phyloP scores from a whole-genome alignment of 2,329 filamentous ascomycete genomes.

The Beauveria caledonica region DNA sequence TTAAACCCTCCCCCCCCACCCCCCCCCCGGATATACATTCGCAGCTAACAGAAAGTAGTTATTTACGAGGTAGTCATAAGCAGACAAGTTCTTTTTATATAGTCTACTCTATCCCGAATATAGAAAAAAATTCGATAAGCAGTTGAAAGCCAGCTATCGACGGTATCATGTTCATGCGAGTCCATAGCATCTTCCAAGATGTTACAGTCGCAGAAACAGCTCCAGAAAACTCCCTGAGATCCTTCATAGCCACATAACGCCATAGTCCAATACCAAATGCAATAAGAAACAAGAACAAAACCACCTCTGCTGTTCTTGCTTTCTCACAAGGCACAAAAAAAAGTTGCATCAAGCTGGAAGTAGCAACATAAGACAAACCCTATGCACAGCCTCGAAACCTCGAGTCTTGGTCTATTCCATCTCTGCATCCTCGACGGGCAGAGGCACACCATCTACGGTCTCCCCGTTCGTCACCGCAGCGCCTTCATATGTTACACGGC shows the following conservation, averaged over 20 bases:
- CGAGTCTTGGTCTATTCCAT: conserved; percentile 26
- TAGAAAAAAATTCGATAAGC: not conserved
- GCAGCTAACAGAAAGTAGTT: not conserved
- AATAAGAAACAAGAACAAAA: conserved; percentile 4
- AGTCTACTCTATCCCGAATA: conserved; percentile 6
- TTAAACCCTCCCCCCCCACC: no score
- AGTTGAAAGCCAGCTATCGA: conserved; percentile 5
- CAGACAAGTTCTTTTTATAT: not conserved
- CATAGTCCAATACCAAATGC: conserved; percentile 19
- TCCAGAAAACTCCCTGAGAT: conserved; percentile 25
- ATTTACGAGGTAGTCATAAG: not conserved
- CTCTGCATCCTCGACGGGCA: conserved; percentile 34
- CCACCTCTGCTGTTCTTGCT: not conserved
- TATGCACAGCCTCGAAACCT: not conserved
- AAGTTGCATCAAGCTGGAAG: not conserved
- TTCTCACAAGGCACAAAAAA: not conserved
- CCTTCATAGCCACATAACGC: conserved; percentile 31
- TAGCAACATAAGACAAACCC: not conserved
- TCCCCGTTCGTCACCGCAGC: conserved; percentile 46
- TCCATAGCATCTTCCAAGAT: not conserved
- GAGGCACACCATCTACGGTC: conserved; percentile 39
- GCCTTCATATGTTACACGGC: conserved; percentile 53
- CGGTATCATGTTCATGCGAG: conserved; percentile 7
- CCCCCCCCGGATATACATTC: not conserved
- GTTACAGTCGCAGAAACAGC: conserved; percentile 17